Evolutionary conservation across 768 basidiomycete genomes (phyloP).

Genomic region (Auriscalpium orientale): DNA sequence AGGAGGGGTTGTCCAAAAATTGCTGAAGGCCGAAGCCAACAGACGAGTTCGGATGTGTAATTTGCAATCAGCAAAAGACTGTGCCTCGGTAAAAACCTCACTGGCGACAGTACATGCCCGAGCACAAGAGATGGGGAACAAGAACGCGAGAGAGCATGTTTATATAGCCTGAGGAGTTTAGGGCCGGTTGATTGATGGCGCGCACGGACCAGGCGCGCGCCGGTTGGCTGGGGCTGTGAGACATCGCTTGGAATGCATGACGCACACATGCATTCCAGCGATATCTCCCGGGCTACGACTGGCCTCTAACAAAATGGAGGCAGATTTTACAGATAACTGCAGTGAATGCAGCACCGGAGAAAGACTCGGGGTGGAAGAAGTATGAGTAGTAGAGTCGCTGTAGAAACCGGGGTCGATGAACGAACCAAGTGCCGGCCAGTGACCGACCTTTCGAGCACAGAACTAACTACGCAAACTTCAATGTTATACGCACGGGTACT

Average conservation of each 20-base stretch:
- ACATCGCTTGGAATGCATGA: too few species aligned
- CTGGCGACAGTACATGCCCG: constrained; percentile 93
- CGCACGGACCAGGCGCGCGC: background rate
- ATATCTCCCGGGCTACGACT: too few species aligned
- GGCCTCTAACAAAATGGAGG: too few species aligned
- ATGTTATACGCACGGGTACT: too few species aligned
- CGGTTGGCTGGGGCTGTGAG: background rate
- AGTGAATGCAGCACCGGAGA: background rate
- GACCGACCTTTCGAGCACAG: too few species aligned
- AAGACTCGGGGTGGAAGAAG: too few species aligned
- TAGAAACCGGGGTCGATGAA: too few species aligned
- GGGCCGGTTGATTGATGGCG: constrained; percentile 8
- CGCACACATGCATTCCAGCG: too few species aligned
- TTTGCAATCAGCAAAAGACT: constrained; percentile 97
- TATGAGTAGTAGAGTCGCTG: too few species aligned
- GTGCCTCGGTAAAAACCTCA: constrained; percentile 94
- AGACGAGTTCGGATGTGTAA: constrained; percentile 95
- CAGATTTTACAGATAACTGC: too few species aligned
- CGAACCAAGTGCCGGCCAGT: too few species aligned
- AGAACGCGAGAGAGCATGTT: background rate
- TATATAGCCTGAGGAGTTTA: constrained; percentile 25
- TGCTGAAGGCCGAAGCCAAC: constrained; percentile 81
- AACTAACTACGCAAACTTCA: too few species aligned
- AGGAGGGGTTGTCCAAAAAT: constrained; percentile 67
- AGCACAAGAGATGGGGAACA: constrained; percentile 58